Percentiles rank a stretch among this genome's conserved stretches.
phyloP scores from a whole-genome alignment of 2,329 filamentous ascomycete species.

The Zymoseptoria brevis region DNA sequence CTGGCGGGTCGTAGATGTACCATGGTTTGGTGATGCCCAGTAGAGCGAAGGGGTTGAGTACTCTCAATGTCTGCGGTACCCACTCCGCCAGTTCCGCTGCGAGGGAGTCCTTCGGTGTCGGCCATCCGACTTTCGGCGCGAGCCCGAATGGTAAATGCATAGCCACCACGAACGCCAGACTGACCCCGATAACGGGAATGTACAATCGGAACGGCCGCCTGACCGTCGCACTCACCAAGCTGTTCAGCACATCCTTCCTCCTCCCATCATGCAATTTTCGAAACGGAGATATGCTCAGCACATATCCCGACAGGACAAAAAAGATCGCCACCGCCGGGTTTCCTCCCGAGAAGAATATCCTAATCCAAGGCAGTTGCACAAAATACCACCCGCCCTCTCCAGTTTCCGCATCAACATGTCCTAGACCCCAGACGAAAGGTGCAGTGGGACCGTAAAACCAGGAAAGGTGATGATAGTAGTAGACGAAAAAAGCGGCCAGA shows the following conservation, averaged over 20 bases:
- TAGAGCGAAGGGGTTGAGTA: conserved; percentile 10
- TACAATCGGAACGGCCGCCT: conserved; percentile 14
- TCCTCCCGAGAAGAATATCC: conserved; percentile 48
- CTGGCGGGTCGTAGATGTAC: conserved; percentile 15
- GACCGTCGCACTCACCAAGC: conserved; percentile 7
- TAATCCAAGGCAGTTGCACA: conserved; percentile 47
- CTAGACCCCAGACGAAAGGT: conserved; percentile 27
- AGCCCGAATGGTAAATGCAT: conserved; percentile 15
- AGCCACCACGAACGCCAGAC: conserved; percentile 9
- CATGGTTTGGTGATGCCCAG: conserved; percentile 12
- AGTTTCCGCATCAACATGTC: conserved; percentile 28
- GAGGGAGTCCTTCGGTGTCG: conserved; percentile 9
- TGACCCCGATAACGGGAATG: conserved; percentile 12
- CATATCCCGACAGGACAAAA: conserved; percentile 46
- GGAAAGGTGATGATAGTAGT: conserved; percentile 50
- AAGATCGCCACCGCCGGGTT: conserved; percentile 49
- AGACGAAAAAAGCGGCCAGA: conserved; percentile 58
- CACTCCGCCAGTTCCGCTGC: conserved; percentile 8
- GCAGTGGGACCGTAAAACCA: conserved; percentile 35
- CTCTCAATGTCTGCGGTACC: conserved; percentile 5
- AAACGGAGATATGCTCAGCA: conserved; percentile 28
- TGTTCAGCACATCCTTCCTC: conserved; percentile 5
- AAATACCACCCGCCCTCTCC: neutral
- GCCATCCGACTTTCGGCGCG: conserved; percentile 13
- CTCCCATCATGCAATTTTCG: conserved; percentile 9